Evolutionary conservation across 1,139 yeast species (phyloP).

Genomic region (Sugiyamaella neomexicana): DNA sequence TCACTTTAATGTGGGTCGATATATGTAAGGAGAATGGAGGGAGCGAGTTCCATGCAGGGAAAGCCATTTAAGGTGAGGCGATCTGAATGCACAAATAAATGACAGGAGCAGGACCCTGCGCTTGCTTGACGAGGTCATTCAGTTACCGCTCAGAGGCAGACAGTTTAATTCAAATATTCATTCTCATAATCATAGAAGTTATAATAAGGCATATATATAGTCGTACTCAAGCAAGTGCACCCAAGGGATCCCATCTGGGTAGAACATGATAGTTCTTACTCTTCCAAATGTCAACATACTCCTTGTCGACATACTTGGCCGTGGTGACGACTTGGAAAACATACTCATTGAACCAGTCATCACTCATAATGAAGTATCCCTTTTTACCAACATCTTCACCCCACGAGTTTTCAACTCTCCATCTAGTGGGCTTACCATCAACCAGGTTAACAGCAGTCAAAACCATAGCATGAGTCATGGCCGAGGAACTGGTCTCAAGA

Average conservation of each 20-base stretch:
- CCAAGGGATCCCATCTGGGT: constrained; percentile 70
- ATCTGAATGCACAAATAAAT: not conserved
- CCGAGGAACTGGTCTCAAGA: constrained; percentile 56
- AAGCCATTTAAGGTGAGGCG: not conserved
- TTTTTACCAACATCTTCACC: constrained; percentile 60
- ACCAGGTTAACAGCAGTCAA: constrained; percentile 60
- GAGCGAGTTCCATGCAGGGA: not conserved
- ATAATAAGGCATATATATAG: not conserved
- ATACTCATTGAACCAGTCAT: constrained; percentile 65
- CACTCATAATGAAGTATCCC: constrained; percentile 65
- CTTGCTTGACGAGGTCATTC: no score
- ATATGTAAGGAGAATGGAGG: not conserved
- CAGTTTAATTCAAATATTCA: not conserved
- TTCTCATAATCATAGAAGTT: constrained; percentile 4
- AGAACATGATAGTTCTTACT: constrained; percentile 51
- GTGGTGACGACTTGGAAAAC: constrained; percentile 64
- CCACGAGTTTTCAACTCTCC: constrained; percentile 75
- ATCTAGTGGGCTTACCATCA: constrained; percentile 55
- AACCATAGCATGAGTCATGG: constrained; percentile 72
- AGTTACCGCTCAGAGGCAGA: not conserved
- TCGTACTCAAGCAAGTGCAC: constrained; percentile 51
- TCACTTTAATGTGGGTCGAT: not conserved
- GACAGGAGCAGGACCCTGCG: no score
- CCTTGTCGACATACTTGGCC: constrained; percentile 49
- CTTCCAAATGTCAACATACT: constrained; percentile 52